Evolutionary conservation across 2,329 filamentous ascomycete species (phyloP).

Genomic region (Sporothrix dimorphospora): DNA sequence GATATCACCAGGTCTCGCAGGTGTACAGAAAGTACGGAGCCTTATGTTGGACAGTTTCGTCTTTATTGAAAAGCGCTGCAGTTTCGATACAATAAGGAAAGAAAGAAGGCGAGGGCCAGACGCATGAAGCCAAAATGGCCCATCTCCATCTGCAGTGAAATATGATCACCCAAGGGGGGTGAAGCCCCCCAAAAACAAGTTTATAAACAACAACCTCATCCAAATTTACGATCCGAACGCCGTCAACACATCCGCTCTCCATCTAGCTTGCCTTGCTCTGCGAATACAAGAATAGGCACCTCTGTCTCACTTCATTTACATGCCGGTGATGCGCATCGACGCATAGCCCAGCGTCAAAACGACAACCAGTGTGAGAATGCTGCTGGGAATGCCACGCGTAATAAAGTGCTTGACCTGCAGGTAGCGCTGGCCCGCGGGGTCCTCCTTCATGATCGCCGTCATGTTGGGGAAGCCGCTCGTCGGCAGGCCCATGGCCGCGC

Average conservation of each 20-base stretch:
- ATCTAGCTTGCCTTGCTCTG: neutral
- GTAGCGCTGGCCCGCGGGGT: slow-evolving; percentile 89
- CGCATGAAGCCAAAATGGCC: neutral
- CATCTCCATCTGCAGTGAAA: neutral
- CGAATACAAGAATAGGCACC: neutral
- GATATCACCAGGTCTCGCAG: neutral
- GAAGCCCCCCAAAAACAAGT: neutral
- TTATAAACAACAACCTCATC: neutral
- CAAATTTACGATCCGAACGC: neutral
- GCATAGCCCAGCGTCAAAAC: slow-evolving; percentile 90
- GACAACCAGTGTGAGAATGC: slow-evolving; percentile 77
- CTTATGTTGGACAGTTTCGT: no score
- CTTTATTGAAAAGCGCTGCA: neutral
- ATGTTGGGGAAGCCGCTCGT: slow-evolving; percentile 98
- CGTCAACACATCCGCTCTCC: neutral
- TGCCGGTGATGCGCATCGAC: slow-evolving; percentile 70
- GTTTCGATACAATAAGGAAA: neutral
- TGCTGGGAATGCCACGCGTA: slow-evolving; percentile 86
- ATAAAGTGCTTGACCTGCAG: slow-evolving; percentile 93
- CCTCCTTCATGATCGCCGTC: slow-evolving; percentile 99
- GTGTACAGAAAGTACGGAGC: neutral
- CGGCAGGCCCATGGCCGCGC: slow-evolving; percentile 94
- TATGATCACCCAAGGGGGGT: neutral
- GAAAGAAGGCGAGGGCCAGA: neutral
- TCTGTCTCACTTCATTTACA: slow-evolving; percentile 35